These are phyloP conservation scores for Tritrichomonas foetus DNA, from an alignment of 208 protist species.

Conservation along the genomic window DNA sequence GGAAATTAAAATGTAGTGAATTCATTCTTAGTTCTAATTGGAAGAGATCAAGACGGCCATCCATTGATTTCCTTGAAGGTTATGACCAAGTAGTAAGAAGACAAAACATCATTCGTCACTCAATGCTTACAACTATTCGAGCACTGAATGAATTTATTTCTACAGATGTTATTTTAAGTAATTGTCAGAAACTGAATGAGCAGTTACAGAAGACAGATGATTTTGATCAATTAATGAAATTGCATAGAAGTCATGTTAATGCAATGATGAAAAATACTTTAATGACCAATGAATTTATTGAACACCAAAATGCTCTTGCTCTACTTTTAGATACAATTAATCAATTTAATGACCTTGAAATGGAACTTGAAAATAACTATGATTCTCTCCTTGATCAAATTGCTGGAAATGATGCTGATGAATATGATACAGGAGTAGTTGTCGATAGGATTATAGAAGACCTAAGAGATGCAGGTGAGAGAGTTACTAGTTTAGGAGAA, in stretches of 20 bases:
- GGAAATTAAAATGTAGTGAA: slow-evolving; percentile 12
- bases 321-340: not conserved
- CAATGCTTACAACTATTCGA: not conserved
- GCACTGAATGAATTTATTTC: not conserved
- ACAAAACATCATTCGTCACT: not conserved
- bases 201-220: not conserved
- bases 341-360: not conserved
- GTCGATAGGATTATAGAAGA: no score
- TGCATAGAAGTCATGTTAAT: not conserved
- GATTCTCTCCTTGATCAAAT: no score
- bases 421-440: no score
- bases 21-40: not conserved
- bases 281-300: not conserved
- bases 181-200: not conserved
- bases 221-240: not conserved
- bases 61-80: not conserved
- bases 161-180: slow-evolving; percentile 16
- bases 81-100: not conserved
- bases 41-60: not conserved
- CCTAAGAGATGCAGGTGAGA: no score
- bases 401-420: no score
- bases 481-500: no score
- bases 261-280: not conserved
- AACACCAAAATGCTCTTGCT: not conserved
- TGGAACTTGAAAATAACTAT: not conserved